Percentiles rank a stretch among this genome's conserved stretches.
phyloP scores from a whole-genome alignment of 208 protist genomes.

The Naegleria gruberi region DNA sequence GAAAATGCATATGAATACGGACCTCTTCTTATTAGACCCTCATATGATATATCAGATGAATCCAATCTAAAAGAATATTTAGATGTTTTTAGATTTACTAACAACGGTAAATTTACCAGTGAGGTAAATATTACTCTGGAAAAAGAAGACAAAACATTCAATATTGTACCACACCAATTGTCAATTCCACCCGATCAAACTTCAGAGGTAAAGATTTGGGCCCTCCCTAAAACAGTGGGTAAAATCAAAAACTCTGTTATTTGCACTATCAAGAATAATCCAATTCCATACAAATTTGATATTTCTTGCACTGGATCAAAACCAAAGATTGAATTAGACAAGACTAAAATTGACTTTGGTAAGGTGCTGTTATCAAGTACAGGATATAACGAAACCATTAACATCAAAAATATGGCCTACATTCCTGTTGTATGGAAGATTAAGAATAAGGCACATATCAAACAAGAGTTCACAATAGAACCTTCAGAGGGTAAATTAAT shows the following conservation, averaged over 20 bases:
- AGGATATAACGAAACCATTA: slow-evolving; percentile 42
- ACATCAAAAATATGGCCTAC: slow-evolving; percentile 58
- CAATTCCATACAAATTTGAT: slow-evolving; percentile 67
- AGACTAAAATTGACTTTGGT: slow-evolving; percentile 57
- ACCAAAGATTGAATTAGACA: slow-evolving; percentile 53
- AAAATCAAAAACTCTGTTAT: slow-evolving; percentile 66
- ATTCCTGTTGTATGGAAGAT: slow-evolving; percentile 67
- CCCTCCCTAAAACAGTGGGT: slow-evolving; percentile 65
- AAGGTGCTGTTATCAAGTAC: slow-evolving; percentile 57
- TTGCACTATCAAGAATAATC: slow-evolving; percentile 77
- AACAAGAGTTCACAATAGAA: slow-evolving; percentile 59
- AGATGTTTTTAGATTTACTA: slow-evolving; percentile 73
- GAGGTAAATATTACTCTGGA: slow-evolving; percentile 63
- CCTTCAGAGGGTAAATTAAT: slow-evolving; percentile 57
- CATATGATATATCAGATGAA: neutral
- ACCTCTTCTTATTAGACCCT: slow-evolving; percentile 66
- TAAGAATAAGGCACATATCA: slow-evolving; percentile 51
- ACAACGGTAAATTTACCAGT: slow-evolving; percentile 61
- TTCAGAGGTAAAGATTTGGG: slow-evolving; percentile 60
- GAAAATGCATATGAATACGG: slow-evolving; percentile 83
- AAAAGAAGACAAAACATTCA: slow-evolving; percentile 74
- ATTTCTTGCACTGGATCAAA: slow-evolving; percentile 66
- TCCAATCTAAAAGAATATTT: slow-evolving; percentile 22
- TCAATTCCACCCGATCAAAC: slow-evolving; percentile 64
- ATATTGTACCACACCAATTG: slow-evolving; percentile 58